These are phyloP conservation scores for Apiotrichum laibachii DNA, from an alignment of 1,284 basidiomycete genomes.

Conservation along the genomic window DNA sequence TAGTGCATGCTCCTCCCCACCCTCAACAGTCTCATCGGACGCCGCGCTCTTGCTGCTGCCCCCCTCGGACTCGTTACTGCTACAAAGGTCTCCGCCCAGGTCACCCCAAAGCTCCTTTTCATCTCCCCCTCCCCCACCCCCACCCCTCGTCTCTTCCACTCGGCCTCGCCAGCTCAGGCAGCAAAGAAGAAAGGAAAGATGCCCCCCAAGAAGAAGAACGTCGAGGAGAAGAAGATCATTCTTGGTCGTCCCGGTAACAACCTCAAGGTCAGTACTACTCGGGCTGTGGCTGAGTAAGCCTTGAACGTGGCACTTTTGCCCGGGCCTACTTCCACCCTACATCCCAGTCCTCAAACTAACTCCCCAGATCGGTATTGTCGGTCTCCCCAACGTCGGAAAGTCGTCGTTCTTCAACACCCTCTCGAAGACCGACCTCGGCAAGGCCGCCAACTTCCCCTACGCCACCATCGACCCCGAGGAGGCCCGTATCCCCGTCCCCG, in stretches of 20 bases:
- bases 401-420: conserved; percentile 93
- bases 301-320: background rate
- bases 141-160: background rate
- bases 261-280: conserved; percentile 44
- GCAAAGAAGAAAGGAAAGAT: conserved; percentile 63
- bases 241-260: conserved; percentile 91
- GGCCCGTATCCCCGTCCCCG: conserved; percentile 96
- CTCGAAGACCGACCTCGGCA: conserved; percentile 87
- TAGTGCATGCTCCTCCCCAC: conserved; percentile 24
- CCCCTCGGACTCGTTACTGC: no score
- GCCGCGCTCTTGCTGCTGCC: background rate
- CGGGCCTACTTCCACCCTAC: background rate
- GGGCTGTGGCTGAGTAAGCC: background rate
- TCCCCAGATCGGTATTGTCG: conserved; percentile 88
- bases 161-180: conserved; percentile 18
- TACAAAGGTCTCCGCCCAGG: background rate
- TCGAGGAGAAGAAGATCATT: conserved; percentile 74
- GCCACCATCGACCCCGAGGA: conserved; percentile 87
- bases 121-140: background rate
- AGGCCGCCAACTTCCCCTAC: conserved; percentile 98
- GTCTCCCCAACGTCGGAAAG: conserved; percentile 91
- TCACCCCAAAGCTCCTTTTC: background rate
- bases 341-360: background rate
- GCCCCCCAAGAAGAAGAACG: conserved; percentile 72
- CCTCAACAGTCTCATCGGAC: conserved; percentile 6